Base-by-base conservation (phyloP, 2,329 filamentous ascomycete species). In the Chrysoporthe austroafricana region DNA sequence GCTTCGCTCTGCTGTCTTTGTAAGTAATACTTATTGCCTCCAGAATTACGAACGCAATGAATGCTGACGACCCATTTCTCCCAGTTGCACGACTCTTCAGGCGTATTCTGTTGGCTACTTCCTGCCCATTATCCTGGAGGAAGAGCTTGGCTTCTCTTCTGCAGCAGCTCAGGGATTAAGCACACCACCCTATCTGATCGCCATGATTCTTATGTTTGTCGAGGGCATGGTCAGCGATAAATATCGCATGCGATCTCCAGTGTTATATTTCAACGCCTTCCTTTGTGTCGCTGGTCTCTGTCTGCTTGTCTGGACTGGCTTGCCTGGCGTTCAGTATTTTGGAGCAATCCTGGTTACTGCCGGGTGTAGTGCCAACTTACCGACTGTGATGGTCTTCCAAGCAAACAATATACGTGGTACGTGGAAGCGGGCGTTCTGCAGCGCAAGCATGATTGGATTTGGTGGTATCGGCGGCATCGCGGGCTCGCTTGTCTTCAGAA, bases 381-480 rank as follows among this genome's bases (percentile, higher is more conserved):
- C 93, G 0, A 84, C 88, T 1, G 83, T 87, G 58, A 88, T 96
- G 81, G 86, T 91, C 0, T 96, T 93, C 80, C 92, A 95, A 80
- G 91, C 92, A 54, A 96, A 95, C 80, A 96, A 96, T 78, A 90
- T 96, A 74, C 89, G 91, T 64, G 93, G 92, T 0, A 92, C 96
- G 79, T 96, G 92, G 91, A 96, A 94, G 81, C 88, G 93, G 59
- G 92, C 92, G 0, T 89, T 96, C 72, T 90, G 88, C 76, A 91
- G 88, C 69, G 91, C 92, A 2, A 90, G 89, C 0, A 84, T 95
- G 2, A 90, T 96, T 3, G 91, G 90, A 1, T 88, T 91, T 62
- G 92, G 92, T 11, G 92, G 91, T 2, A 81, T 96, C 36, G 93
- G 93, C 50, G 92, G 93, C 48, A 96, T 96, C 70, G 86, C 87